These are phyloP conservation scores for Triticum monococcum DNA, from an alignment of 176 grass and related monocot species.

Conservation along the genomic window DNA sequence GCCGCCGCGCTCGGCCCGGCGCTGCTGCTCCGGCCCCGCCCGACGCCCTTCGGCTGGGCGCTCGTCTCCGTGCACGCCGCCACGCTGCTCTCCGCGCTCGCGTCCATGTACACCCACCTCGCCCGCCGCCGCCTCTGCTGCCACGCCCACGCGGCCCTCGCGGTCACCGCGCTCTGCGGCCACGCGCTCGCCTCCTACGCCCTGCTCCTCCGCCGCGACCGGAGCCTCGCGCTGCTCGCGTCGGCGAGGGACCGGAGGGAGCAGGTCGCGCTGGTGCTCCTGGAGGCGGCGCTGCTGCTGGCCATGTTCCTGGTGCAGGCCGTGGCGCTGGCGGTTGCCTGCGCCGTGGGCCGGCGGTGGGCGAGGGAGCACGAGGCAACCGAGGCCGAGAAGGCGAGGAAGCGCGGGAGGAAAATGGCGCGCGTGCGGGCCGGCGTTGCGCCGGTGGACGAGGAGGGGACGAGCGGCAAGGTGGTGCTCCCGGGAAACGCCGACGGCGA, in stretches of 20 bases:
- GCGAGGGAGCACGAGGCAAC: slow-evolving; percentile 44
- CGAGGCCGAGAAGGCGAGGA: slow-evolving; percentile 58
- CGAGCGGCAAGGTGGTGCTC: slow-evolving; percentile 33
- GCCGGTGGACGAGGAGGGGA: slow-evolving; percentile 43
- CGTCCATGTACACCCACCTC: slow-evolving; percentile 44
- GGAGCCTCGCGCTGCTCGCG: slow-evolving; percentile 42
- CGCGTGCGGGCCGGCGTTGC: slow-evolving; percentile 37
- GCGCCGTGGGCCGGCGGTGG: slow-evolving; percentile 44
- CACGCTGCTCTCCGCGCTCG: slow-evolving; percentile 55
- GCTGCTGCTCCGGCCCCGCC: slow-evolving; percentile 51
- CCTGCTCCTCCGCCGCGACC: slow-evolving; percentile 49
- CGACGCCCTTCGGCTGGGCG: slow-evolving; percentile 69
- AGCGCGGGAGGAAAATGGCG: slow-evolving; percentile 52
- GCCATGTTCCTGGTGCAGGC: slow-evolving; percentile 60
- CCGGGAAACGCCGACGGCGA: slow-evolving; percentile 19
- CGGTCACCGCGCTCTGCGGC: slow-evolving; percentile 43
- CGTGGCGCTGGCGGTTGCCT: slow-evolving; percentile 34
- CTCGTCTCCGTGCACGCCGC: slow-evolving; percentile 54
- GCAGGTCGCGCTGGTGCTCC: slow-evolving; percentile 44
- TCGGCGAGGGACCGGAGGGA: slow-evolving; percentile 58
- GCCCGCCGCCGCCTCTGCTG: slow-evolving; percentile 41
- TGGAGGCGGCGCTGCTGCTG: slow-evolving; percentile 55
- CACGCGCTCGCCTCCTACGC: slow-evolving; percentile 45
- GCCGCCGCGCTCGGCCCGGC: slow-evolving; percentile 40
- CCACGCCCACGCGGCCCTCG: slow-evolving; percentile 41